Evolutionary conservation across 1,284 basidiomycete genomes (phyloP).

Genomic region (Tremellales sp.): DNA sequence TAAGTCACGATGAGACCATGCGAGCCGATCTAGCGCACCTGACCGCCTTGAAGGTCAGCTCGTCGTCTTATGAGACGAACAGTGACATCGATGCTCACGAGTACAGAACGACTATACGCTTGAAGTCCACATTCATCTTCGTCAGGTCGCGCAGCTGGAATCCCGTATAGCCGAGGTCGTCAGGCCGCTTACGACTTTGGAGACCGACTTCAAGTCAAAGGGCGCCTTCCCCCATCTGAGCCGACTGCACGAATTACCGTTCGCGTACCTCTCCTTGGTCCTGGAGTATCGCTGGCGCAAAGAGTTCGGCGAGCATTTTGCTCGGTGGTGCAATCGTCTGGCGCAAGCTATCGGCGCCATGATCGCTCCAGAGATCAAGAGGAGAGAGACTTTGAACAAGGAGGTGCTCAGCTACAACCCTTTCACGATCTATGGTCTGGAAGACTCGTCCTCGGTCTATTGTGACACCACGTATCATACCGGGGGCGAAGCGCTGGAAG

Average conservation of each 20-base stretch:
- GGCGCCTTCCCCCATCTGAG: conserved; percentile 86
- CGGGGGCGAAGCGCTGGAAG: conserved; percentile 26
- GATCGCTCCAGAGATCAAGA: conserved; percentile 67
- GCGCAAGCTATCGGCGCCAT: conserved; percentile 72
- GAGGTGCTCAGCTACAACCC: conserved; percentile 76
- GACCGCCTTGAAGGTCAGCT: conserved; percentile 42
- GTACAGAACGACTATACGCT: conserved; percentile 73
- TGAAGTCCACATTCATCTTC: conserved; percentile 62
- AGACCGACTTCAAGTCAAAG: conserved; percentile 57
- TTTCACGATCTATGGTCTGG: conserved; percentile 57
- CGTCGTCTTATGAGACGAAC: not conserved
- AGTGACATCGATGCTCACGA: too few species aligned
- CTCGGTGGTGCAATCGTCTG: conserved; percentile 69
- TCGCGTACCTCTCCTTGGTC: conserved; percentile 87
- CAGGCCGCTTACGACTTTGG: conserved; percentile 59
- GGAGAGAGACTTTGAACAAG: conserved; percentile 69
- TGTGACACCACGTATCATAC: conserved; percentile 71
- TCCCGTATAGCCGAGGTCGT: conserved; percentile 69
- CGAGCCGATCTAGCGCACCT: conserved; percentile 37
- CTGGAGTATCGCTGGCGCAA: conserved; percentile 85
- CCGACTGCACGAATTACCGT: conserved; percentile 81
- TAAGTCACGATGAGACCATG: conserved; percentile 45
- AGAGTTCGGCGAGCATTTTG: conserved; percentile 74
- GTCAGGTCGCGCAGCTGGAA: conserved; percentile 69
- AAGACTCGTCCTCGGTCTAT: conserved; percentile 50